phyloP scores from a whole-genome alignment of 1,284 basidiomycete species.

The Mycosarcoma mackinlayi region DNA sequence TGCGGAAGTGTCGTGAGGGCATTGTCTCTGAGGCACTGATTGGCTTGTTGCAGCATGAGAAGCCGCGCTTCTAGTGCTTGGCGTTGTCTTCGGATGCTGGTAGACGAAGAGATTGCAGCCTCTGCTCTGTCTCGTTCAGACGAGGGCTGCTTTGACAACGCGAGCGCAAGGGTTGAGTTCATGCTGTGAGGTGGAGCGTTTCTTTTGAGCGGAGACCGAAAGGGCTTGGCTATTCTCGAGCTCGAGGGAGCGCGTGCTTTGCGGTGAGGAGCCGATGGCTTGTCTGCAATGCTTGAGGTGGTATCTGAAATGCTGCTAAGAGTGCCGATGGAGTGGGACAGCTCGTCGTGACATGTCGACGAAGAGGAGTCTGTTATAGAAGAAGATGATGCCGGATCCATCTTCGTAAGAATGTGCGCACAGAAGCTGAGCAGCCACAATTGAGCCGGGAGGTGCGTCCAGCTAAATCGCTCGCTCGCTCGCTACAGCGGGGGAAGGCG shows the following conservation, averaged over 20 bases:
- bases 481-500: neutral
- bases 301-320: slow-evolving; percentile 13
- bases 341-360: slow-evolving; percentile 2
- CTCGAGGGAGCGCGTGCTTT: neutral
- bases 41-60: slow-evolving; percentile 33
- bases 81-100: slow-evolving; percentile 23
- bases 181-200: slow-evolving; percentile 6
- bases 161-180: neutral
- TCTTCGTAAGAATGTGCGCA: neutral
- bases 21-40: slow-evolving; percentile 31
- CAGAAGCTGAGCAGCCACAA: neutral
- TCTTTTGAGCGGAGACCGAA: slow-evolving; percentile 30
- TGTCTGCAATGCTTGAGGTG: slow-evolving; percentile 4
- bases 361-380: slow-evolving; percentile 16
- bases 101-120: slow-evolving; percentile 1
- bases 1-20: slow-evolving; percentile 25
- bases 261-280: neutral
- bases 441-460: neutral
- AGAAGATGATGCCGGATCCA: slow-evolving; percentile 14
- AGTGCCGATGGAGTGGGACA: slow-evolving; percentile 1
- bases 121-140: neutral
- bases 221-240: slow-evolving; percentile 12
- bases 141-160: neutral
- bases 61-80: slow-evolving; percentile 33
- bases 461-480: slow-evolving; percentile 4